These are phyloP conservation scores for Crepidotus sp. DNA, from an alignment of 1,284 basidiomycete genomes.

Conservation along the genomic window DNA sequence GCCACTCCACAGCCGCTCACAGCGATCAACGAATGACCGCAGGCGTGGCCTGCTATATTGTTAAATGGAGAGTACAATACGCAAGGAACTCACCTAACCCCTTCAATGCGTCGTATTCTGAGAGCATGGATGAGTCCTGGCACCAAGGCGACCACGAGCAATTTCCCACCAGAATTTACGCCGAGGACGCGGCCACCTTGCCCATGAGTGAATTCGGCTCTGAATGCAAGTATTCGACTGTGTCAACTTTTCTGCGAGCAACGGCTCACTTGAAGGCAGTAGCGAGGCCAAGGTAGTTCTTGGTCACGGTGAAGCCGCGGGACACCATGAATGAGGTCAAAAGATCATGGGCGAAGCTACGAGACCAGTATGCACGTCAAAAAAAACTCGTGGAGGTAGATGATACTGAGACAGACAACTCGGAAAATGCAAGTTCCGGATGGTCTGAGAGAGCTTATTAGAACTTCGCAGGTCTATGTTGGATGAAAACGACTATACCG, in stretches of 20 bases:
- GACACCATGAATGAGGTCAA: slow-evolving; percentile 47
- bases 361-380: slow-evolving; percentile 1
- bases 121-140: slow-evolving; percentile 1
- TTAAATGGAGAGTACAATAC: slow-evolving; percentile 19
- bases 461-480: background rate
- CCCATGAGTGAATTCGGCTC: slow-evolving; percentile 57
- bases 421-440: slow-evolving; percentile 50
- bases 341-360: slow-evolving; percentile 49
- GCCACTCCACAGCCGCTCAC: slow-evolving; percentile 64
- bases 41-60: slow-evolving; percentile 47
- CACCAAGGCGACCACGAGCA: background rate
- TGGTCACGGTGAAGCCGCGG: slow-evolving; percentile 56
- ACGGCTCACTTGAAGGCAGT: slow-evolving; percentile 45
- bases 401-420: slow-evolving; percentile 32
- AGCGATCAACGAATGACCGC: slow-evolving; percentile 68
- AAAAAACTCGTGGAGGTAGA: slow-evolving; percentile 1
- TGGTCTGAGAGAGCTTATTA: slow-evolving; percentile 30
- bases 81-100: slow-evolving; percentile 56
- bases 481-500: slow-evolving; percentile 32
- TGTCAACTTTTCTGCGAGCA: no score
- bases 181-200: slow-evolving; percentile 57
- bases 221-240: slow-evolving; percentile 25
- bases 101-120: slow-evolving; percentile 54
- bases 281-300: slow-evolving; percentile 52
- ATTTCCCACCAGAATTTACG: slow-evolving; percentile 46